A percentile compares a stretch with the other conserved stretches of the same genome.
Conservation (phyloP, 2,329 filamentous ascomycete species). For the Fusarium sp. region DNA sequence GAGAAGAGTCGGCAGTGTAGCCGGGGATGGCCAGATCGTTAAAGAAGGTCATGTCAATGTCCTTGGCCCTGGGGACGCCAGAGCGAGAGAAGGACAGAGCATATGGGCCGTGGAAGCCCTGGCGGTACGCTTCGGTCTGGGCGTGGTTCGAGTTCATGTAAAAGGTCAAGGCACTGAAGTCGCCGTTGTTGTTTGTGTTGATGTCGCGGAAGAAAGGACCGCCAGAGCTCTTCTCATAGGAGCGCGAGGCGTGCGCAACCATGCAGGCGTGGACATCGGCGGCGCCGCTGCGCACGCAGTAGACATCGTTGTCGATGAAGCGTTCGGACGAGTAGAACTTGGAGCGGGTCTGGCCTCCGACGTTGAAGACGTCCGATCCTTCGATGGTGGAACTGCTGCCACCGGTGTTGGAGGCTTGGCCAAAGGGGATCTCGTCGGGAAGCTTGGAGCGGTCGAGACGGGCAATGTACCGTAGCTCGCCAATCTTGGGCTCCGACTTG, state of each 20-base stretch:
- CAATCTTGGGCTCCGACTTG: slow-evolving; percentile 62
- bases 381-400: slow-evolving; percentile 62
- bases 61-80: slow-evolving; percentile 59
- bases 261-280: slow-evolving; percentile 67
- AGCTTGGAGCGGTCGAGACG: slow-evolving; percentile 62
- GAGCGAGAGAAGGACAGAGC: slow-evolving; percentile 67
- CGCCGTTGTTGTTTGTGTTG: slow-evolving; percentile 69
- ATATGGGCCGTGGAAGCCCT: slow-evolving; percentile 73
- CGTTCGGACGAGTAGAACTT: slow-evolving; percentile 76
- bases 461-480: slow-evolving; percentile 71
- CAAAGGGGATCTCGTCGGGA: slow-evolving; percentile 63
- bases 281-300: slow-evolving; percentile 64
- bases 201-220: slow-evolving; percentile 74
- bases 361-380: slow-evolving; percentile 66
- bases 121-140: slow-evolving; percentile 68
- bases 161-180: slow-evolving; percentile 67
- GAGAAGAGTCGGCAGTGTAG: slow-evolving; percentile 63
- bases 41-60: slow-evolving; percentile 67
- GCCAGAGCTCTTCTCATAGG: slow-evolving; percentile 68
- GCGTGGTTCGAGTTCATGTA: slow-evolving; percentile 75
- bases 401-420: slow-evolving; percentile 63
- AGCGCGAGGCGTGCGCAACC: slow-evolving; percentile 56
- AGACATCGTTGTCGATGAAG: slow-evolving; percentile 74
- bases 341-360: slow-evolving; percentile 69
- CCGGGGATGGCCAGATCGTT: slow-evolving; percentile 64